Evolutionary conservation across 106 monocot genomes (phyloP), one percentile per base, ranked within the genome.

Genomic region (Acanthochlamys bracteata): DNA sequence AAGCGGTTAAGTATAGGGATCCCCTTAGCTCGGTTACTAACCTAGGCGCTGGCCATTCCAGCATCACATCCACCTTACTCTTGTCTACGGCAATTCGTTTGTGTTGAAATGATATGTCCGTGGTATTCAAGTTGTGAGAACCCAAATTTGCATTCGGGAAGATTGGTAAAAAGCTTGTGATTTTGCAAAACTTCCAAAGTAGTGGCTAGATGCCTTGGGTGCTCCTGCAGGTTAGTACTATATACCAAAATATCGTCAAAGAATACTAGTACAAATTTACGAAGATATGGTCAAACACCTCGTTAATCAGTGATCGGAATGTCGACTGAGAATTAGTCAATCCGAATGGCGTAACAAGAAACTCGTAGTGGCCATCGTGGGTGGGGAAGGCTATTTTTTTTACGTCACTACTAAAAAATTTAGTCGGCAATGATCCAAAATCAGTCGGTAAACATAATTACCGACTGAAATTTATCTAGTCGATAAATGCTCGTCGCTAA

Each of bases 211-310:
- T 61, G 61, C 3, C 9, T 4, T 2, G 19, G 0, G 27, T 60
- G 60, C 12, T 19, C n/a, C 1, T 39, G 15, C 25, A 12, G 16
- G 20, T 1, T 13, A 6, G 25, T 12, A n/a, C 61, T 61, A 20
- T 39, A 61, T n/a, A 61, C 20, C 2, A 46, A 24, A 23, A 42
- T 64, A 64, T 64, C 64, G 42, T 64, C 64, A 43, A 64, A 64
- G 21, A 19, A 64, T 9, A 64, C 23, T 23, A 64, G 7, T 7
- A 64, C 43, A 64, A 43, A 64, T 15, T 64, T 64, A 10, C 42
- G 43, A 42, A 64, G 42, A 24, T 21, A 42, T 22, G 8, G 20
- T 14, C 22, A 33, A 64, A 64, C 13, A 22, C 23, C 13, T 42
- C 16, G 21, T 42, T 64, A 42, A 61, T 61, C 4, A 64, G 16